A percentile compares a stretch with the other conserved stretches of the same genome.
Evolutionary conservation across 345 rosid species (phyloP).

Genomic region (Atalantia buxifolia): DNA sequence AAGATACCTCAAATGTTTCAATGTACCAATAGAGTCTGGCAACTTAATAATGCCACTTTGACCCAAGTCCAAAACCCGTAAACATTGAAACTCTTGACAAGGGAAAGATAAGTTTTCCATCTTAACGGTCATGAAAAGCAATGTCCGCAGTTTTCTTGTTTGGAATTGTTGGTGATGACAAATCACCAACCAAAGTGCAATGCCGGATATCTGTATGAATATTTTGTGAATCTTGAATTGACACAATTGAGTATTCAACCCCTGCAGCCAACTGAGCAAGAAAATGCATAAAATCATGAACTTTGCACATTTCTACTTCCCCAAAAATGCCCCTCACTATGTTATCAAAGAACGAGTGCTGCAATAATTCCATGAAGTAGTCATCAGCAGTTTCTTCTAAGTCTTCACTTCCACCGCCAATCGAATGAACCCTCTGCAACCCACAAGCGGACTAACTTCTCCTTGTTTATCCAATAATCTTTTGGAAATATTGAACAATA

Average conservation of each 20-base stretch:
- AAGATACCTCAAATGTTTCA: slow-evolving; percentile 15
- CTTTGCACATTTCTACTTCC: background rate
- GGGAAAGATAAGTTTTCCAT: background rate
- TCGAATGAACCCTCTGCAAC: slow-evolving; percentile 20
- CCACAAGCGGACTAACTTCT: slow-evolving; percentile 25
- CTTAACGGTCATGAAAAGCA: slow-evolving; percentile 4
- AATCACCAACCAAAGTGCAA: slow-evolving; percentile 5
- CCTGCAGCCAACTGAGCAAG: background rate
- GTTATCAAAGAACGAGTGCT: slow-evolving; percentile 10
- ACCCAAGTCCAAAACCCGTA: slow-evolving; percentile 11
- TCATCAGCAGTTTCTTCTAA: slow-evolving; percentile 17
- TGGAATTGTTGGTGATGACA: background rate
- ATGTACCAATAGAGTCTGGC: slow-evolving; percentile 11
- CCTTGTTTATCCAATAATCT: slow-evolving; percentile 16
- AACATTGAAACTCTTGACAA: background rate
- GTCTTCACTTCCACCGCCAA: background rate
- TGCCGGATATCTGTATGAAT: background rate
- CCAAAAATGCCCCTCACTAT: background rate
- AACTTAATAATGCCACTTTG: slow-evolving; percentile 10
- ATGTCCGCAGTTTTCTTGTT: slow-evolving; percentile 2
- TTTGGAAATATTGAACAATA: slow-evolving; percentile 23
- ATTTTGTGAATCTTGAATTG: background rate
- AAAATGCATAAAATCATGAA: slow-evolving; percentile 8
- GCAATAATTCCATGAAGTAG: slow-evolving; percentile 17
- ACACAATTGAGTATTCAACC: background rate